Evolutionary conservation across 768 basidiomycete genomes (phyloP).

Genomic region (Xanthoconium purpureum): DNA sequence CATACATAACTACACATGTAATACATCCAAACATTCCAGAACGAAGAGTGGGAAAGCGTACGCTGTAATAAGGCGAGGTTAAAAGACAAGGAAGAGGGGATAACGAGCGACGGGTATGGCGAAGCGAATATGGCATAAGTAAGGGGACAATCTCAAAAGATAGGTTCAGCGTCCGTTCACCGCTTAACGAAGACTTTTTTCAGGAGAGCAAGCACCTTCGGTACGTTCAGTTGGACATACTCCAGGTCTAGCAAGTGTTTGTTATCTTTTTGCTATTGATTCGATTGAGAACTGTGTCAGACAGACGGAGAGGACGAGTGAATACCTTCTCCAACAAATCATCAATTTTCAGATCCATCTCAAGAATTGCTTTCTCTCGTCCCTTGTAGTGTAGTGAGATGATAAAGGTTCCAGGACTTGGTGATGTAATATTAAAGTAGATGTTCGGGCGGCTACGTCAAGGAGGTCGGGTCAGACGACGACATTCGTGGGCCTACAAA

Average conservation of each 20-base stretch:
- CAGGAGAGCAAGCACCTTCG: slow-evolving; percentile 86
- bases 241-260: slow-evolving; percentile 95
- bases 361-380: slow-evolving; percentile 96
- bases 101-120: slow-evolving; percentile 33
- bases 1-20: slow-evolving; percentile 37
- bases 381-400: slow-evolving; percentile 99
- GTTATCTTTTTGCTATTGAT: slow-evolving; percentile 92
- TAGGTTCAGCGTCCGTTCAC: slow-evolving; percentile 37
- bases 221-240: slow-evolving; percentile 96
- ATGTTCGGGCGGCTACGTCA: slow-evolving; percentile 84
- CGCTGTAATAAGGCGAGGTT: slow-evolving; percentile 15
- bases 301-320: background rate
- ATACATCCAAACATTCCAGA: slow-evolving; percentile 35
- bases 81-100: slow-evolving; percentile 2
- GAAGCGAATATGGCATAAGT: slow-evolving; percentile 35
- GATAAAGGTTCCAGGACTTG: slow-evolving; percentile 96
- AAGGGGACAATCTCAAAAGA: slow-evolving; percentile 23
- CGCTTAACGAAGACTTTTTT: slow-evolving; percentile 94
- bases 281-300: slow-evolving; percentile 13
- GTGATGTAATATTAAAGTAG: slow-evolving; percentile 98
- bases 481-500: no score
- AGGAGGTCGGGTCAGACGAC: background rate
- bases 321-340: slow-evolving; percentile 94
- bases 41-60: slow-evolving; percentile 27
- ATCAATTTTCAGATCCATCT: slow-evolving; percentile 99